Percentiles rank a stretch among this genome's conserved stretches.
These are phyloP conservation scores for Eucalyptus tenuipes DNA, from an alignment of 345 rosid genomes.

Conservation along the genomic window DNA sequence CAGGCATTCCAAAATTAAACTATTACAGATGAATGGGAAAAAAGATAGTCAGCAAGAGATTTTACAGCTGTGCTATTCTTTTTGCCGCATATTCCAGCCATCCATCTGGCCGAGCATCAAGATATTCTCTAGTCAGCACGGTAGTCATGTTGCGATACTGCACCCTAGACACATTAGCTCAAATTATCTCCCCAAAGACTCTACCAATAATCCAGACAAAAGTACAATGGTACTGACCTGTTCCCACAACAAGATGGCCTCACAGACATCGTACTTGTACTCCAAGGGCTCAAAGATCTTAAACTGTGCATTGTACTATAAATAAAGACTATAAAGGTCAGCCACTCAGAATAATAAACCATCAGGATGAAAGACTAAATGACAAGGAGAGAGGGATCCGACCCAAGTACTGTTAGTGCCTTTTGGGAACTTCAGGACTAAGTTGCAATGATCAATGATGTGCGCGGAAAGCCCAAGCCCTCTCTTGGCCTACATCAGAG, in stretches of 20 bases:
- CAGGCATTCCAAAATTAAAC: not conserved
- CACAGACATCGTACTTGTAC: conserved; percentile 81
- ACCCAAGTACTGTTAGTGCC: conserved; percentile 99
- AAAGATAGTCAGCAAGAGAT: not conserved
- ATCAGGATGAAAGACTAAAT: not conserved
- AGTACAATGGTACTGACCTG: conserved; percentile 45
- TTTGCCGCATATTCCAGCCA: conserved; percentile 94
- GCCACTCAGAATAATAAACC: not conserved
- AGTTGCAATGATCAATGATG: conserved; percentile 62
- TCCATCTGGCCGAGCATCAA: conserved; percentile 89
- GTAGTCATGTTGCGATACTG: conserved; percentile 99
- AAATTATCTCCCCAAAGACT: not conserved
- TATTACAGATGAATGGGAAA: not conserved
- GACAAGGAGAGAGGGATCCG: not conserved
- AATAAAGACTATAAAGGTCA: not conserved
- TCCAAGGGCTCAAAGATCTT: conserved; percentile 83
- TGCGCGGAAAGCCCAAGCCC: conserved; percentile 85
- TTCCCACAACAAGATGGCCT: conserved; percentile 87
- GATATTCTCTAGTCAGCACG: conserved; percentile 86
- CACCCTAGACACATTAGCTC: conserved; percentile 15
- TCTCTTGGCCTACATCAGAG: conserved; percentile 49
- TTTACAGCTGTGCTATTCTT: conserved; percentile 92
- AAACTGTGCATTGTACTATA: conserved; percentile 83
- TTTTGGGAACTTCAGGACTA: conserved; percentile 76
- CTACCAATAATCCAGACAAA: not conserved